Percentiles rank a stretch among this genome's conserved stretches.
Evolutionary conservation across 2,329 filamentous ascomycete species (phyloP).

Genomic region (Alternaria novae-zelandiae): DNA sequence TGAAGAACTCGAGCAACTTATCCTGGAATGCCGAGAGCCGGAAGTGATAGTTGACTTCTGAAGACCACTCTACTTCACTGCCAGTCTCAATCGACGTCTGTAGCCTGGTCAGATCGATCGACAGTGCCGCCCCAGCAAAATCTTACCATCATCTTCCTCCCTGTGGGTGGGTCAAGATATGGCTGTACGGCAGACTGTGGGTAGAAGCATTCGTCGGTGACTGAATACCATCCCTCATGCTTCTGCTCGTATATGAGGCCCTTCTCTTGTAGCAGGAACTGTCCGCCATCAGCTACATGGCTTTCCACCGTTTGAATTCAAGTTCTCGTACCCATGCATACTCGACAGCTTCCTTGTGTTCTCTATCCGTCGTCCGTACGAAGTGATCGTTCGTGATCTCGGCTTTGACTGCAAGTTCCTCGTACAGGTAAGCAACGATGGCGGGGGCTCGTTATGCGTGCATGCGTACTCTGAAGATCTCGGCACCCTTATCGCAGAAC

Average conservation of each 20-base stretch:
- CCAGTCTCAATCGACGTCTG: constrained; percentile 80
- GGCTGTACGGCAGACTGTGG: constrained; percentile 76
- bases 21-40: constrained; percentile 82
- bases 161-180: constrained; percentile 78
- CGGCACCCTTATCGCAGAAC: constrained; percentile 87
- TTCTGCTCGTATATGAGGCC: constrained; percentile 83
- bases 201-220: constrained; percentile 97
- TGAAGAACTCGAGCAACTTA: constrained; percentile 79
- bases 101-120: constrained; percentile 17
- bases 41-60: constrained; percentile 95
- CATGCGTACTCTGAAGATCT: constrained; percentile 70
- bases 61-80: constrained; percentile 92
- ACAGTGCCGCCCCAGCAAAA: background rate
- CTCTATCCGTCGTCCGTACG: constrained; percentile 85
- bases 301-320: background rate
- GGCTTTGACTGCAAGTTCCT: constrained; percentile 71
- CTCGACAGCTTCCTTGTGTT: constrained; percentile 83
- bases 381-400: constrained; percentile 83
- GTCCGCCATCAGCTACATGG: constrained; percentile 28
- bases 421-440: constrained; percentile 11
- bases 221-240: constrained; percentile 95
- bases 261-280: constrained; percentile 73
- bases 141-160: constrained; percentile 76
- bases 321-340: constrained; percentile 74
- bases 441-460: background rate